phyloP scores from a whole-genome alignment of 176 grass and related monocot genomes.

The Metroxylon sagu region DNA sequence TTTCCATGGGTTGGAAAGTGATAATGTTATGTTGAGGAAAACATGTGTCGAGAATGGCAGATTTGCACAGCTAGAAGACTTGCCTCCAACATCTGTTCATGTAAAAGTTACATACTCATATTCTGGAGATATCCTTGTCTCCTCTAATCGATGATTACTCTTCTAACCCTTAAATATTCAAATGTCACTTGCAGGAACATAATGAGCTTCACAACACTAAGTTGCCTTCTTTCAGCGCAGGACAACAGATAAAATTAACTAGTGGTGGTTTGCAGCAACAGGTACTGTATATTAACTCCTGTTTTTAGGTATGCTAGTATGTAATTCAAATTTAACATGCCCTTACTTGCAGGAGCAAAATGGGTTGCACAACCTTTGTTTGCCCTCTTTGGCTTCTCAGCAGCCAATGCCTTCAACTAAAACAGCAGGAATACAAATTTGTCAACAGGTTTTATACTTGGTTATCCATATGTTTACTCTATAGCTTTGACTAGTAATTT shows the following conservation, averaged over 20 bases:
- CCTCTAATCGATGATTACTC: too few relatives aligned
- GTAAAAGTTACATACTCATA: background rate
- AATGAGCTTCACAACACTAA: background rate
- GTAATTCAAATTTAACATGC: too few relatives aligned
- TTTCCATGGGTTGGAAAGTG: conserved; percentile 12
- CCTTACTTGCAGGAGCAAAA: conserved; percentile 10
- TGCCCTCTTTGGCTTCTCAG: conserved; percentile 1
- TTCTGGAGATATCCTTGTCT: too few relatives aligned
- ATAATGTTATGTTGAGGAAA: conserved; percentile 6
- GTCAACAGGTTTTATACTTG: conserved; percentile 9
- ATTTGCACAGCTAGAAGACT: background rate
- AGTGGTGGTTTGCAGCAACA: background rate
- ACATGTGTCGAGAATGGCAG: background rate
- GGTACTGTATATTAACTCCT: background rate
- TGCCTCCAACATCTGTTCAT: background rate
- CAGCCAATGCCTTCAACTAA: background rate
- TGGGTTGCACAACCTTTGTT: conserved; percentile 5
- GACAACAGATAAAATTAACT: conserved; percentile 1
- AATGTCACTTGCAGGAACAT: conserved; percentile 1
- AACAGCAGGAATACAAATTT: background rate
- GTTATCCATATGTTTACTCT: too few relatives aligned
- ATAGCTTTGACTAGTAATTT: background rate
- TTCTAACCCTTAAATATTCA: too few relatives aligned
- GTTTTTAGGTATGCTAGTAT: too few relatives aligned
- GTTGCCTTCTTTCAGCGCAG: conserved; percentile 5